Base-by-base conservation (phyloP, 768 basidiomycete species). In the Lactarius hatsudake region DNA sequence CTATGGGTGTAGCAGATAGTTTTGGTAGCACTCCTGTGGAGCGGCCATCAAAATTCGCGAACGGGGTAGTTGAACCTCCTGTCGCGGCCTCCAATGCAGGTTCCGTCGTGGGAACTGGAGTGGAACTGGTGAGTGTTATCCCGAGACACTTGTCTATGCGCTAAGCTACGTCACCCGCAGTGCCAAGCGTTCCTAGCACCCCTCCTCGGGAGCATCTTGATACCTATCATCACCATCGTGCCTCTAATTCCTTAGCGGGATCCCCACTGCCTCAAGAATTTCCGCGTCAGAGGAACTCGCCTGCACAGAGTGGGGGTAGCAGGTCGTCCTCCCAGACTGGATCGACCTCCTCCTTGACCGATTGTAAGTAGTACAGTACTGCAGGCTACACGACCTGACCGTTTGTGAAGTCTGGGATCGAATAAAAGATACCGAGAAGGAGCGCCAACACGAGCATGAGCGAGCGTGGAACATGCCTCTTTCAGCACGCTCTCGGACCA, bases 381-480 rank as follows among this genome's bases (percentile, higher is more conserved):
- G 1, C 20, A 28, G 10, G 30, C 32, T n/a, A 56, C 60, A 15
- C 48, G 12, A 36, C n/a, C 62, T 56, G 13, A 63, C 48, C 12
- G 23, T 36, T 30, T 54, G 58, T 62, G 15, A 20, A 70, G 79
- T 73, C 65, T 72, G 67, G 45, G 74, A 76, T n/a, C 75, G 75
- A 30, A 61, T 75, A 42, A 76, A 48, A 20, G 73, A 77, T 32
- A 70, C 71, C 12, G 75, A 74, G 56, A 74, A 74, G 26, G 77
- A 75, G n/a, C 76, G 59, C 17, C 67, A 68, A 51, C 78, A 76
- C 59, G 81, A 83, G 60, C 83, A 78, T 43, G 84, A 86, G 72
- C 79, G 79, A 57, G 79, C 79, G 56, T 81, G 85, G 86, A 83
- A 82, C 55, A 83, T 78, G 67, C 81, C 78, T 13, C 63, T 71